phyloP scores from a whole-genome alignment of 768 basidiomycete species.

The Serendipita sp. region DNA sequence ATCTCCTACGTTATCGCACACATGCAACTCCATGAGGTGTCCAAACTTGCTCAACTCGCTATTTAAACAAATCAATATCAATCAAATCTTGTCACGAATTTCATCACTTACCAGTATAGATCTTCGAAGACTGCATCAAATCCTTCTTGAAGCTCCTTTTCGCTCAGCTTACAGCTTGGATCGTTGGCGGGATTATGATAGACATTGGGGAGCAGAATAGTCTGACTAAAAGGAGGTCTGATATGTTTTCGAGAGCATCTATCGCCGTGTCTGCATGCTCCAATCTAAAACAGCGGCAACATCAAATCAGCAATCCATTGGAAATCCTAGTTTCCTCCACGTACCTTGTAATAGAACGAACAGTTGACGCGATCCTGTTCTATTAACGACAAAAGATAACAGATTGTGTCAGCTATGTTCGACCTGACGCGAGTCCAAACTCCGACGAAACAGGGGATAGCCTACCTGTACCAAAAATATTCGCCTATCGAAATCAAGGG shows the following conservation, averaged over 20 bases:
- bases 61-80: not conserved
- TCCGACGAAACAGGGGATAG: not conserved
- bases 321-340: constrained; percentile 14
- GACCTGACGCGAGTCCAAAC: not conserved
- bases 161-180: constrained; percentile 72
- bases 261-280: constrained; percentile 96
- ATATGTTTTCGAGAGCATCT: constrained; percentile 98
- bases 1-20: constrained; percentile 99
- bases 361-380: constrained; percentile 96
- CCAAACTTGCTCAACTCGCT: constrained; percentile 86
- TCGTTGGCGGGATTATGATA: constrained; percentile 97
- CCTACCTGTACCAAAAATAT: constrained; percentile 73
- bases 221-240: constrained; percentile 93
- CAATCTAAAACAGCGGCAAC: constrained; percentile 44
- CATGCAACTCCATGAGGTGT: constrained; percentile 87
- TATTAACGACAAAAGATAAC: constrained; percentile 9
- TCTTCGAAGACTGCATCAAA: constrained; percentile 94
- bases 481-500: constrained; percentile 38
- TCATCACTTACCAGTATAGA: constrained; percentile 47
- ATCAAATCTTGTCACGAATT: not conserved
- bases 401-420: not conserved
- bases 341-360: constrained; percentile 93
- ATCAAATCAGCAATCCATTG: not conserved
- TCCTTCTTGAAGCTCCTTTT: constrained; percentile 79
- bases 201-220: constrained; percentile 89